Percentiles rank a stretch among this genome's conserved stretches.
Conservation (phyloP, 768 basidiomycete species). For the Termitomyces heimii region DNA sequence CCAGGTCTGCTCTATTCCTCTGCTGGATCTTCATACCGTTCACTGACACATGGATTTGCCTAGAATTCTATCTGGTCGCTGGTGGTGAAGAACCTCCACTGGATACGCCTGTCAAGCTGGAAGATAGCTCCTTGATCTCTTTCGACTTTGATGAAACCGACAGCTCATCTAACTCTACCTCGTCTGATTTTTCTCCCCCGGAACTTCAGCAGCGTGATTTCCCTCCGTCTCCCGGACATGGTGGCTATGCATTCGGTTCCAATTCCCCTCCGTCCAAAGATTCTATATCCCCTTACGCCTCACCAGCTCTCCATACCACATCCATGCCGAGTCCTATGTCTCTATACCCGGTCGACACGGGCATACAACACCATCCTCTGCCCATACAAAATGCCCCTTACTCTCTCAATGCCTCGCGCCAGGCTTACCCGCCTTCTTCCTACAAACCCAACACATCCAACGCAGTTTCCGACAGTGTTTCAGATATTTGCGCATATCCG, state of each 20-base stretch:
- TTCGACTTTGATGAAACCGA: constrained; percentile 41
- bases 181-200: constrained; percentile 40
- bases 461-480: background rate
- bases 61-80: constrained; percentile 75
- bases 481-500: constrained; percentile 6
- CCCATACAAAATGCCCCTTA: constrained; percentile 10
- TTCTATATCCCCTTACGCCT: background rate
- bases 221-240: constrained; percentile 37
- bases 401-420: constrained; percentile 1
- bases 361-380: constrained; percentile 6
- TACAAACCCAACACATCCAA: background rate
- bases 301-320: constrained; percentile 5
- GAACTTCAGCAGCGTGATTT: constrained; percentile 38
- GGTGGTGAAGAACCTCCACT: constrained; percentile 70
- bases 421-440: constrained; percentile 1
- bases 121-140: constrained; percentile 42
- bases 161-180: constrained; percentile 31
- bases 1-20: constrained; percentile 40
- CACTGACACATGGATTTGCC: constrained; percentile 7
- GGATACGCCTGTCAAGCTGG: constrained; percentile 49
- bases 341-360: constrained; percentile 11
- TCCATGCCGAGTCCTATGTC: constrained; percentile 14
- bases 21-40: constrained; percentile 6
- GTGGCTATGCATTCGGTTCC: constrained; percentile 9
- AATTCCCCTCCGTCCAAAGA: constrained; percentile 5